Conservation (phyloP, 495 filamentous ascomycete species). For the Penicillium arizonense region DNA sequence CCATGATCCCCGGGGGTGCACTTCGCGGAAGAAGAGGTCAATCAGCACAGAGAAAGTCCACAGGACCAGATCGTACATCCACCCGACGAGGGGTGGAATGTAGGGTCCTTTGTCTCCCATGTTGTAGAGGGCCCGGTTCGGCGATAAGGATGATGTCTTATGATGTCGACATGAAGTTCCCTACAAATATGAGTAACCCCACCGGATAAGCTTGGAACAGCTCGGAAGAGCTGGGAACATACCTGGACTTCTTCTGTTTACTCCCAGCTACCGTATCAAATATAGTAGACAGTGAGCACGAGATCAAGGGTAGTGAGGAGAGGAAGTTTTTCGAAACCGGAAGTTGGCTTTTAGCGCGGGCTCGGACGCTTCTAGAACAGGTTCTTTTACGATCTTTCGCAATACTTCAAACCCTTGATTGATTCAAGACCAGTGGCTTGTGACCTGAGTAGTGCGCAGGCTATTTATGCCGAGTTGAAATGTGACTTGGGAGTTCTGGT, state of each 20-base stretch:
- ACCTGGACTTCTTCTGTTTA: not conserved
- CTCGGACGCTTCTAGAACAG: conserved; percentile 26
- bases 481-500: too few relatives aligned
- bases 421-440: too few relatives aligned
- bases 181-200: not conserved
- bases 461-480: too few relatives aligned
- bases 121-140: not conserved
- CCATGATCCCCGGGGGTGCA: conserved; percentile 92
- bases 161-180: conserved; percentile 21
- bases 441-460: too few relatives aligned
- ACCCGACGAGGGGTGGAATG: conserved; percentile 65
- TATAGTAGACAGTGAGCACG: not conserved
- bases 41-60: conserved; percentile 82
- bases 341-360: conserved; percentile 18
- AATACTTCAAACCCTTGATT: too few relatives aligned
- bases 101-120: conserved; percentile 49
- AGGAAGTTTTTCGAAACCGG: conserved; percentile 8
- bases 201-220: not conserved
- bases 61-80: conserved; percentile 79
- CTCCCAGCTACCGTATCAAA: not conserved
- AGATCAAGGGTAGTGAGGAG: not conserved
- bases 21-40: conserved; percentile 96
- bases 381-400: not conserved
- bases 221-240: conserved; percentile 1
- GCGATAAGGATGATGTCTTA: not conserved